These are phyloP conservation scores for Rhodotorula sp. DNA, from an alignment of 1,284 basidiomycete genomes.

Conservation along the genomic window DNA sequence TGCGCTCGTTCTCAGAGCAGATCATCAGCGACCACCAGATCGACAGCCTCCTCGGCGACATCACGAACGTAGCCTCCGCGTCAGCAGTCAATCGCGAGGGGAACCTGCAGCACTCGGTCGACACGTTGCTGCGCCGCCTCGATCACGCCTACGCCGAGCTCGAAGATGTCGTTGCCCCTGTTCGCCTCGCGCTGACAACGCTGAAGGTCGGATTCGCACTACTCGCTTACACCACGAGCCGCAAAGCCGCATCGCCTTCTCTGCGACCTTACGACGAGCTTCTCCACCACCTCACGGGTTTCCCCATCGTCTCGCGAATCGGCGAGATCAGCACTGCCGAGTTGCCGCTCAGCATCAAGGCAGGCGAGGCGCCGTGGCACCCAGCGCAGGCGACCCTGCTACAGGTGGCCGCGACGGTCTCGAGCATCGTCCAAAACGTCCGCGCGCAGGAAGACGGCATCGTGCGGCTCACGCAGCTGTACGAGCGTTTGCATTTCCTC, in stretches of 20 bases:
- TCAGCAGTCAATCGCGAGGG: conserved; percentile 19
- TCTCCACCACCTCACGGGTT: conserved; percentile 19
- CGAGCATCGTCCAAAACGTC: conserved; percentile 13
- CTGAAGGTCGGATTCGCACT: conserved; percentile 39
- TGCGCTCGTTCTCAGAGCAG: conserved; percentile 61
- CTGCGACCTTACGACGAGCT: conserved; percentile 23
- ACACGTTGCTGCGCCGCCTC: conserved; percentile 39
- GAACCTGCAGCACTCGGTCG: conserved; percentile 51
- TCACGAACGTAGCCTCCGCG: conserved; percentile 12
- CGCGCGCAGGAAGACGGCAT: conserved; percentile 43
- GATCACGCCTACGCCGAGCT: conserved; percentile 30
- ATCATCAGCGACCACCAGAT: conserved; percentile 41
- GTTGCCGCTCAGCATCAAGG: conserved; percentile 38
- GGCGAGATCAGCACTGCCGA: conserved; percentile 18
- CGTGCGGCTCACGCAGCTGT: conserved; percentile 53
- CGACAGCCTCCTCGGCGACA: conserved; percentile 44
- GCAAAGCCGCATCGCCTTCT: neutral
- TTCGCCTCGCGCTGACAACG: conserved; percentile 35
- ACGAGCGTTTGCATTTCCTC: conserved; percentile 70
- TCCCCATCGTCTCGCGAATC: conserved; percentile 21
- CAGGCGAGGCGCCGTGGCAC: conserved; percentile 29
- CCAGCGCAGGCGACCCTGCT: conserved; percentile 36
- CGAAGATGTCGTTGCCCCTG: conserved; percentile 36
- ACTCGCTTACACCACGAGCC: conserved; percentile 15
- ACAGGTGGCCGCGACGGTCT: conserved; percentile 31